A percentile compares a stretch with the other conserved stretches of the same genome.
These are phyloP conservation scores for Amauroascus niger DNA, from an alignment of 2,329 filamentous ascomycete genomes.

Conservation along the genomic window DNA sequence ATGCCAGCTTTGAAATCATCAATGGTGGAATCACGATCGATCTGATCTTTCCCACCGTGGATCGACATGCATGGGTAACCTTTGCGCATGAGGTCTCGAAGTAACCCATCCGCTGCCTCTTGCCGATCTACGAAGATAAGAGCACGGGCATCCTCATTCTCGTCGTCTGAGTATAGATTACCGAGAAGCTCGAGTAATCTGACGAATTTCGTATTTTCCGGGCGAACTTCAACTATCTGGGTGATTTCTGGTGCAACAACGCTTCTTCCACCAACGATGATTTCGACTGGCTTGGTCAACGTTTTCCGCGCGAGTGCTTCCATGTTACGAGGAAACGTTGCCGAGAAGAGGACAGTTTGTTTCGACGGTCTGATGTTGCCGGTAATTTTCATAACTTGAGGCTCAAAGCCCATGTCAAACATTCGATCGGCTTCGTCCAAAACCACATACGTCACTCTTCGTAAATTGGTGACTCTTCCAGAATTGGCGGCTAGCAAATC, in stretches of 20 bases:
- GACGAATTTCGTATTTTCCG: constrained; percentile 72
- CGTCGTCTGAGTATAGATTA: constrained; percentile 60
- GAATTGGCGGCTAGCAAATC: constrained; percentile 88
- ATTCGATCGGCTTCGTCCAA: constrained; percentile 96
- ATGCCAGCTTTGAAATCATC: constrained; percentile 87
- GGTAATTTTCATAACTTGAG: constrained; percentile 95
- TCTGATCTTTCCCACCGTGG: constrained; percentile 86
- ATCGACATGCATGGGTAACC: constrained; percentile 89
- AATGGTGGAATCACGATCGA: constrained; percentile 86
- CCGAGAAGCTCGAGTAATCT: constrained; percentile 79
- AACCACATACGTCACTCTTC: constrained; percentile 83
- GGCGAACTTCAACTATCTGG: constrained; percentile 79
- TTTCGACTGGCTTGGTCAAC: constrained; percentile 74
- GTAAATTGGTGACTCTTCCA: constrained; percentile 85
- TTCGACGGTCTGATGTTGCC: constrained; percentile 82
- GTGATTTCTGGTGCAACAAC: constrained; percentile 64
- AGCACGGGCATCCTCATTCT: constrained; percentile 80
- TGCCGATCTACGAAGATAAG: constrained; percentile 89
- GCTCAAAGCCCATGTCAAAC: constrained; percentile 99
- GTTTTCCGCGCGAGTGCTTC: constrained; percentile 84
- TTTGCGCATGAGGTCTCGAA: constrained; percentile 69
- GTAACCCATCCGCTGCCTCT: constrained; percentile 72
- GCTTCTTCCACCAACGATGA: constrained; percentile 78
- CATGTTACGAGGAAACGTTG: constrained; percentile 90
- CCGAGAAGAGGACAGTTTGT: constrained; percentile 91